phyloP scores from a whole-genome alignment of 2,329 filamentous ascomycete species.

The Aspergillus latus region DNA sequence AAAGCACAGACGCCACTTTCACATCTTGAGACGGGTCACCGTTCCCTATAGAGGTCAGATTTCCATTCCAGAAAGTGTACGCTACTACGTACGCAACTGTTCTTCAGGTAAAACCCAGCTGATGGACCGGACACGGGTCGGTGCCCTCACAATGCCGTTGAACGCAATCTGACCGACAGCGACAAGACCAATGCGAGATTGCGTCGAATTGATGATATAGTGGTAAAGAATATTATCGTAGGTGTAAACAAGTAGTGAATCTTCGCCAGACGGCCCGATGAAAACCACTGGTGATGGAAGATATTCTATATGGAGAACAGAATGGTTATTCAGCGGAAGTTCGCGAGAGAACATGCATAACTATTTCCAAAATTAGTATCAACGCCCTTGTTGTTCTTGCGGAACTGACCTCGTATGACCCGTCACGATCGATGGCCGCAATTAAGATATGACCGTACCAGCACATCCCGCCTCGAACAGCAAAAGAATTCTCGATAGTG shows the following conservation, averaged over 20 bases:
- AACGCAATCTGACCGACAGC: slow-evolving; percentile 98
- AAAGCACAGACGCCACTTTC: slow-evolving; percentile 85
- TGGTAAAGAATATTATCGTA: slow-evolving; percentile 96
- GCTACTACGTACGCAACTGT: slow-evolving; percentile 63
- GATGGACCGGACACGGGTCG: slow-evolving; percentile 84
- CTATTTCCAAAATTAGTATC: slow-evolving; percentile 35
- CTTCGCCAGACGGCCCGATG: slow-evolving; percentile 83
- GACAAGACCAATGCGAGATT: slow-evolving; percentile 71
- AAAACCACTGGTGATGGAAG: slow-evolving; percentile 86
- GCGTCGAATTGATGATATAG: slow-evolving; percentile 76
- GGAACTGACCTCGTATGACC: slow-evolving; percentile 65
- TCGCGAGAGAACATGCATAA: slow-evolving; percentile 93
- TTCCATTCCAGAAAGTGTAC: neutral
- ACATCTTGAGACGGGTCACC: slow-evolving; percentile 97
- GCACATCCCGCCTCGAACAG: slow-evolving; percentile 93
- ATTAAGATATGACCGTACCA: slow-evolving; percentile 97
- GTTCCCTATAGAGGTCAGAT: slow-evolving; percentile 53
- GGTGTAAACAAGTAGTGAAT: slow-evolving; percentile 94
- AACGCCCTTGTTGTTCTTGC: neutral
- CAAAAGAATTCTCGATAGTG: slow-evolving; percentile 82
- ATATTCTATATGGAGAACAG: slow-evolving; percentile 72
- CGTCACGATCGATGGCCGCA: slow-evolving; percentile 83
- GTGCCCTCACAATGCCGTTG: slow-evolving; percentile 91
- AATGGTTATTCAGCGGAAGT: slow-evolving; percentile 68
- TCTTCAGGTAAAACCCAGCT: slow-evolving; percentile 95